Percentiles rank a stretch among this genome's conserved stretches.
phyloP scores from a whole-genome alignment of 768 basidiomycete genomes.

The Fistulinella prunicolor region DNA sequence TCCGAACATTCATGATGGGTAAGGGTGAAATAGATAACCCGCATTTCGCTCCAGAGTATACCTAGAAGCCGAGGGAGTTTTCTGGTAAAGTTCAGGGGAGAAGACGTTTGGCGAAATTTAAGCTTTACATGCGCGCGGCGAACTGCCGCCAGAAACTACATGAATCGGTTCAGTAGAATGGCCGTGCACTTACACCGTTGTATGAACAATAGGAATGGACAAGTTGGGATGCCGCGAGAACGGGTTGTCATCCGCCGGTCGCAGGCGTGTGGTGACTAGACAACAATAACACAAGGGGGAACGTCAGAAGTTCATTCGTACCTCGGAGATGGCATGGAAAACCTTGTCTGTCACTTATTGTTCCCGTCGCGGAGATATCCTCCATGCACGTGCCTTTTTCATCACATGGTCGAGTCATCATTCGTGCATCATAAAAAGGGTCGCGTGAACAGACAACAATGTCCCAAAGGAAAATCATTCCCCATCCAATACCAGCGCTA shows the following conservation, averaged over 20 bases:
- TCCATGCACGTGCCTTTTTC: conserved; percentile 2
- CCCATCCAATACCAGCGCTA: conserved; percentile 8
- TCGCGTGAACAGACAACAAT: conserved; percentile 6
- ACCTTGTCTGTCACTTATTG: conserved; percentile 31
- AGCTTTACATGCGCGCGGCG: conserved; percentile 13
- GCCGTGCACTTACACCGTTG: conserved; percentile 17
- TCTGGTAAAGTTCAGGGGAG: conserved; percentile 11
- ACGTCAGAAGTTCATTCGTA: conserved; percentile 26
- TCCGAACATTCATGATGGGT: conserved; percentile 21
- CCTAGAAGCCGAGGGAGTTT: conserved; percentile 1
- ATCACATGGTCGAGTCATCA: conserved; percentile 9
- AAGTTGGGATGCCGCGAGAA: conserved; percentile 13
- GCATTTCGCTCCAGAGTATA: conserved; percentile 14
- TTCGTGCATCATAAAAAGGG: conserved; percentile 16
- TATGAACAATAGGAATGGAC: conserved; percentile 29
- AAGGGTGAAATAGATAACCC: conserved; percentile 18
- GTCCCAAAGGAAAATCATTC: conserved; percentile 1
- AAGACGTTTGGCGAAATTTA: conserved; percentile 15
- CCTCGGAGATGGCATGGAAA: conserved; percentile 26
- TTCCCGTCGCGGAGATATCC: conserved; percentile 17
- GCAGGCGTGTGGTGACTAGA: conserved; percentile 8
- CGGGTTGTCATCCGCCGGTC: conserved; percentile 16
- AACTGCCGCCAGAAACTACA: conserved; percentile 3
- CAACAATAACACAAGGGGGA: conserved; percentile 19
- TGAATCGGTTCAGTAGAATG: conserved; percentile 1